These are phyloP conservation scores for Patellifolia procumbens DNA, from an alignment of 179 eudicot species.

Conservation along the genomic window DNA sequence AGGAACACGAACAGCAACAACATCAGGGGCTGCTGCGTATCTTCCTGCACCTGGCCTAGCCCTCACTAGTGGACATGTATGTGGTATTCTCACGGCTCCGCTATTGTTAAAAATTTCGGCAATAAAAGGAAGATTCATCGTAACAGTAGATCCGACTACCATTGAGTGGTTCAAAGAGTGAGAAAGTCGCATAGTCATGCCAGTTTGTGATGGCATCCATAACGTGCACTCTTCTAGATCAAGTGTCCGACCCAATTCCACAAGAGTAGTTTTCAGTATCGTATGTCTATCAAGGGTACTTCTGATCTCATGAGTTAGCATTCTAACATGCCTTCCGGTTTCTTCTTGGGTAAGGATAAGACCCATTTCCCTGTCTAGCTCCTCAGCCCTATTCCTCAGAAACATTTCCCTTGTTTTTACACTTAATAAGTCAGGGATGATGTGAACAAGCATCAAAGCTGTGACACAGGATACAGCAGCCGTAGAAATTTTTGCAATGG, in stretches of 20 bases:
- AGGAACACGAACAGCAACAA: constrained; percentile 81
- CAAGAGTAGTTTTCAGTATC: constrained; percentile 66
- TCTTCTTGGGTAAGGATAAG: constrained; percentile 78
- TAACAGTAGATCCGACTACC: constrained; percentile 59
- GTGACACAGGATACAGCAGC: constrained; percentile 82
- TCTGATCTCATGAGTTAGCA: constrained; percentile 81
- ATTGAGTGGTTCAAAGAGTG: constrained; percentile 55
- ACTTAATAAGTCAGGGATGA: constrained; percentile 74
- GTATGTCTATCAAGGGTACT: constrained; percentile 78
- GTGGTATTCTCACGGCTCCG: constrained; percentile 60
- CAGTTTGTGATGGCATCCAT: constrained; percentile 82
- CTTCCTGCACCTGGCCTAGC: constrained; percentile 51
- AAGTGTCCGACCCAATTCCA: constrained; percentile 72
- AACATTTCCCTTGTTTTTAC: constrained; percentile 66
- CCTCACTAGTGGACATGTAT: constrained; percentile 59
- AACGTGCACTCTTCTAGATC: constrained; percentile 71
- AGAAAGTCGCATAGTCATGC: constrained; percentile 58
- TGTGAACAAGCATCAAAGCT: constrained; percentile 79
- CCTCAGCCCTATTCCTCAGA: constrained; percentile 71
- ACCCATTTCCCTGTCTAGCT: constrained; percentile 81
- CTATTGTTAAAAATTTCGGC: constrained; percentile 57
- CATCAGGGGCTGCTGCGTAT: constrained; percentile 58
- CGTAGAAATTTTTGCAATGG: constrained; percentile 69
- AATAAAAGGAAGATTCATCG: constrained; percentile 54
- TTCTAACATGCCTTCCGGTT: constrained; percentile 82